Percentiles rank a stretch among this genome's conserved stretches.
phyloP scores from a whole-genome alignment of 2,329 filamentous ascomycete species.

The Drechmeria coniospora region DNA sequence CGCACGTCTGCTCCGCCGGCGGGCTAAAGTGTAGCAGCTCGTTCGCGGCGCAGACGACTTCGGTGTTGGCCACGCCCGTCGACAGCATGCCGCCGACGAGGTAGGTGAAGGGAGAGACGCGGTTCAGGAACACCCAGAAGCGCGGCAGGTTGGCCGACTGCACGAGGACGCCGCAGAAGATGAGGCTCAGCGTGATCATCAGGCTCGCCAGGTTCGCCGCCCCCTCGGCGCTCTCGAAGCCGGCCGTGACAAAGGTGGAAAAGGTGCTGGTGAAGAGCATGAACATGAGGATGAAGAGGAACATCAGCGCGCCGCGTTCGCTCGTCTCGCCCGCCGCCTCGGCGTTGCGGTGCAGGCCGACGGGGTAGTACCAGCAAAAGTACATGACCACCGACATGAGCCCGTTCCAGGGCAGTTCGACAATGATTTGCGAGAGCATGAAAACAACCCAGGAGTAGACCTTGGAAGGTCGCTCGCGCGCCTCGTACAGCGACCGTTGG shows the following conservation, averaged over 20 bases:
- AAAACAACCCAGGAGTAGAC: constrained; percentile 75
- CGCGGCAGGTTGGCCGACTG: constrained; percentile 40
- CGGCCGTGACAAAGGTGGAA: constrained; percentile 60
- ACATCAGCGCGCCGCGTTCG: constrained; percentile 62
- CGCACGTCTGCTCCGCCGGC: constrained; percentile 38
- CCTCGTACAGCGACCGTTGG: constrained; percentile 70
- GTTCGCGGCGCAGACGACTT: constrained; percentile 49
- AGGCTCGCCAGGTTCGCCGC: constrained; percentile 62
- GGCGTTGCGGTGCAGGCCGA: constrained; percentile 54
- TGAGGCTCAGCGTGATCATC: constrained; percentile 53
- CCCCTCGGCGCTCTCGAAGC: constrained; percentile 56
- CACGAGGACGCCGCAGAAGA: constrained; percentile 63
- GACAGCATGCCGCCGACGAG: constrained; percentile 55
- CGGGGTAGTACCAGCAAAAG: constrained; percentile 72
- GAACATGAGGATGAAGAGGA: constrained; percentile 60
- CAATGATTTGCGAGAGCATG: constrained; percentile 65
- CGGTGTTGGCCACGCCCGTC: constrained; percentile 50
- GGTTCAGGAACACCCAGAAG: constrained; percentile 75
- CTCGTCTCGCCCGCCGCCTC: constrained; percentile 40
- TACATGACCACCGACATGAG: constrained; percentile 62
- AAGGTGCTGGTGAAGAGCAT: constrained; percentile 70
- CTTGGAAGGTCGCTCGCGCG: constrained; percentile 67
- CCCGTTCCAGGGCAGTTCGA: constrained; percentile 62
- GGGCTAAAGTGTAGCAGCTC: constrained; percentile 57
- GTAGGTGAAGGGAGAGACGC: constrained; percentile 64